Evolutionary conservation across 108 stramenopile genomes (phyloP).

Genomic region (Thalassiosira profunda): DNA sequence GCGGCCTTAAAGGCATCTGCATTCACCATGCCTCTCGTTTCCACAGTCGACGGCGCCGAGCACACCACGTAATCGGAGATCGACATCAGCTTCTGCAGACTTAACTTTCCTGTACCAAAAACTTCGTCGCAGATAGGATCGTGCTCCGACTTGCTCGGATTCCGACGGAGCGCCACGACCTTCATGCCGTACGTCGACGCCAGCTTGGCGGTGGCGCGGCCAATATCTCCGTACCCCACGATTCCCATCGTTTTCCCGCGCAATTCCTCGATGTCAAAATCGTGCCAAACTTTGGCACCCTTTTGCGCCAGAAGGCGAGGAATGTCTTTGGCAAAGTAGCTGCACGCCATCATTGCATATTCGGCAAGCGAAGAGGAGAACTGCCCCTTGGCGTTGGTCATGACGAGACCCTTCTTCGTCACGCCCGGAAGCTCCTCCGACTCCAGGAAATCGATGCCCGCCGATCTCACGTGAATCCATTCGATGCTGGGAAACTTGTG

Average conservation of each 20-base stretch:
- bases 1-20: slow-evolving; percentile 47
- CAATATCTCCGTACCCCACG: slow-evolving; percentile 90
- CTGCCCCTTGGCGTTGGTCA: slow-evolving; percentile 80
- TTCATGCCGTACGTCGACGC: slow-evolving; percentile 75
- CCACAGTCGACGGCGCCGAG: slow-evolving; percentile 52
- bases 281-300: slow-evolving; percentile 53
- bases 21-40: slow-evolving; percentile 51
- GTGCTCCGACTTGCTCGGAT: slow-evolving; percentile 53
- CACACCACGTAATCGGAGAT: slow-evolving; percentile 58
- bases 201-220: slow-evolving; percentile 49
- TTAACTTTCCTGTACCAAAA: slow-evolving; percentile 35
- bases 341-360: slow-evolving; percentile 76
- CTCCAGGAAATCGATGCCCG: slow-evolving; percentile 53
- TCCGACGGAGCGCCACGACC: slow-evolving; percentile 73
- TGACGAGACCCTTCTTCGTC: slow-evolving; percentile 14
- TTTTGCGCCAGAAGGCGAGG: slow-evolving; percentile 63
- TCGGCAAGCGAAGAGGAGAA: slow-evolving; percentile 81
- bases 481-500: slow-evolving; percentile 42
- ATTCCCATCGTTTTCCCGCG: slow-evolving; percentile 79
- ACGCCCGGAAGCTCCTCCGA: slow-evolving; percentile 46
- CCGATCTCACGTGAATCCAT: slow-evolving; percentile 57
- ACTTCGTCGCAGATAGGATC: slow-evolving; percentile 65
- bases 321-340: slow-evolving; percentile 90
- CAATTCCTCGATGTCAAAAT: slow-evolving; percentile 70
- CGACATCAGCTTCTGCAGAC: slow-evolving; percentile 45